Evolutionary conservation across 805 yeast species (phyloP), one percentile per base, ranked within the genome.

Genomic region (Monosporozyma yasuniensis): DNA sequence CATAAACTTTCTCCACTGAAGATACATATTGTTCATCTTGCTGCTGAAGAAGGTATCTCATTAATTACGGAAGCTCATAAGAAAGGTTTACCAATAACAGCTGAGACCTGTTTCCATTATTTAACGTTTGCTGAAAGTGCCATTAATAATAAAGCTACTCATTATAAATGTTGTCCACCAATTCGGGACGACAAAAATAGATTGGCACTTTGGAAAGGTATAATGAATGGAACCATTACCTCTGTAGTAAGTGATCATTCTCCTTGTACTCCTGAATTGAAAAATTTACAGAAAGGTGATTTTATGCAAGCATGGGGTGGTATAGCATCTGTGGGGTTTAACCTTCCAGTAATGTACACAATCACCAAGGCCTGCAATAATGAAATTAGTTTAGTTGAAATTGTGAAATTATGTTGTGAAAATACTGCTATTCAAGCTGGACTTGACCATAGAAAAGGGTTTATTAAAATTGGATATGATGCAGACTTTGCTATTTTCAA

Each of bases 301-400:
- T 90, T 90, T 64, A 80, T 90, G 58, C 77, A 82, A 34, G 95
- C 97, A 2, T 90, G 98, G 98, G 98, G 97, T 34, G 98, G 98
- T 9, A 88, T 90, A 39, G 76, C 96, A 1, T 86, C 96, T 1
- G 95, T 90, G 30, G 98, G 98, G 0, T 78, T 91, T 39, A 97
- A 97, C 0, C 73, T 90, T 44, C 86, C 95, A 0, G 76, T 89
- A 38, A 67, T 90, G 47, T 84, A 79, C 75, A 87, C 96, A 1
- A 88, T 84, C 58, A 89, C 86, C 10, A 56, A 72, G 14, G 4
- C 16, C 9, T 10, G 34, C 4, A 27, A 28, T 19, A 8, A 25
- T 8, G 44, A 44, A 21, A n/a, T 49, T 3, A 56, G 76, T 0
- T 61, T 86, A 3, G 64, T 71, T 2, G 89, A 88, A 52, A 83